Evolutionary conservation across 495 filamentous ascomycete genomes (phyloP), one percentile per base, ranked within the genome.

Genomic region (Talaromyces nanjingensis): DNA sequence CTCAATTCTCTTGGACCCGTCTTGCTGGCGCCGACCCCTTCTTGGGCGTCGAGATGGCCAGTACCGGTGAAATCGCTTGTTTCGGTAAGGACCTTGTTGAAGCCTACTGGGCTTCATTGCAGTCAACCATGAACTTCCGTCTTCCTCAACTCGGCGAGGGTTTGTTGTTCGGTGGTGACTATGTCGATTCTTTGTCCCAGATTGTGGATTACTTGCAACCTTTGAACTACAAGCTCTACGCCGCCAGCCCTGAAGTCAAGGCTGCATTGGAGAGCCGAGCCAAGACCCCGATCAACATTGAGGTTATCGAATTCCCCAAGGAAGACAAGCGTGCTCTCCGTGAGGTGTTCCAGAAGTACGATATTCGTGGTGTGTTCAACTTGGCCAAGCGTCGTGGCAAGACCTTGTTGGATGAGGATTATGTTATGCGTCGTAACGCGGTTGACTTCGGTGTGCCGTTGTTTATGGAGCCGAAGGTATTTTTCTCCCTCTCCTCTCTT

Each of bases 71-170:
- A 79, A 93, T 98, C 79, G 94, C 94, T 54, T 98, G 94, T 78
- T 98, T 98, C 79, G 94, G 94, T 65, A 96, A 92, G 79, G 82
- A 97, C 69, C 84, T 98, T 14, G 83, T 97, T 59, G 94, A 98
- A 76, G 96, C 94, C 33, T 98, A 98, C 84, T 98, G 94, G 94
- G 82, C 92, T 5, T 93, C 93, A 12, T 80, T 97, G 63, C 94
- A 98, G 79, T 93, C 92, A 24, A 94, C 91, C 66, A 98, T 98
- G 94, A 98, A 97, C 86, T 98, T 98, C 88, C 89, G 92, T 63
- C 81, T 97, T 62, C 94, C 94, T 16, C 87, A 93, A 74, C 89
- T 91, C 27, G 94, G 94, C 68, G 91, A 96, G 78, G 94, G 94
- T 74, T 84, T 98, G 64, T 86, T 98, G 33, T 91, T 98, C 68